A percentile compares a stretch with the other conserved stretches of the same genome.
Conservation (phyloP, 2,329 filamentous ascomycete genomes). For the Colletotrichum magnum region DNA sequence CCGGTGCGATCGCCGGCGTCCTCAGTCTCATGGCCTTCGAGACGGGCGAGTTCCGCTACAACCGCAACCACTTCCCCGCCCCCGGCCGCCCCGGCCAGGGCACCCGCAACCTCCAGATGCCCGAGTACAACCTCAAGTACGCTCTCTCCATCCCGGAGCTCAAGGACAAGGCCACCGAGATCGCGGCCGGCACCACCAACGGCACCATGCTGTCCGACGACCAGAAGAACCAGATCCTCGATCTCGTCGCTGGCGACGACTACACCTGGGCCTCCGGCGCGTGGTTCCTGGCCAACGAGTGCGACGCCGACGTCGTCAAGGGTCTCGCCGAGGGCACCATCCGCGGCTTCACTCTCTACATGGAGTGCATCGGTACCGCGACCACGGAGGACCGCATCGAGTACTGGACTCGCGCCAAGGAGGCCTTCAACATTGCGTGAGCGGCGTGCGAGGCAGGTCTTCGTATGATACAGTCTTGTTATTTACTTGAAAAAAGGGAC, state of each 20-base stretch:
- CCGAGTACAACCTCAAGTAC: conserved; percentile 61
- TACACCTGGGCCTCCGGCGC: conserved; percentile 68
- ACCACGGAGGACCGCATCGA: conserved; percentile 50
- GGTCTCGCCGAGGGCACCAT: conserved; percentile 56
- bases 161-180: conserved; percentile 46
- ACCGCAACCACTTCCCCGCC: conserved; percentile 69
- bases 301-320: conserved; percentile 49
- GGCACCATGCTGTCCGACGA: conserved; percentile 44
- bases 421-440: conserved; percentile 54
- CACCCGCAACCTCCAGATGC: conserved; percentile 71
- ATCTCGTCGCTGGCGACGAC: conserved; percentile 61
- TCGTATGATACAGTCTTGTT: neutral
- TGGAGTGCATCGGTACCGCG: conserved; percentile 61
- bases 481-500: neutral
- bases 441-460: neutral
- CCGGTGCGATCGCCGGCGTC: conserved; percentile 77
- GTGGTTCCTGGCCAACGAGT: conserved; percentile 66
- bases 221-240: conserved; percentile 57
- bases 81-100: conserved; percentile 76
- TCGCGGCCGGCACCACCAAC: conserved; percentile 49
- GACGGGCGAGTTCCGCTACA: conserved; percentile 78
- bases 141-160: conserved; percentile 60
- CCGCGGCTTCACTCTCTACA: conserved; percentile 60
- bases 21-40: conserved; percentile 81
- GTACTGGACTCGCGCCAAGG: conserved; percentile 63